Percentiles rank a stretch among this genome's conserved stretches.
Conservation (phyloP, 176 grass and related monocot genomes). For the Carex parvula region DNA sequence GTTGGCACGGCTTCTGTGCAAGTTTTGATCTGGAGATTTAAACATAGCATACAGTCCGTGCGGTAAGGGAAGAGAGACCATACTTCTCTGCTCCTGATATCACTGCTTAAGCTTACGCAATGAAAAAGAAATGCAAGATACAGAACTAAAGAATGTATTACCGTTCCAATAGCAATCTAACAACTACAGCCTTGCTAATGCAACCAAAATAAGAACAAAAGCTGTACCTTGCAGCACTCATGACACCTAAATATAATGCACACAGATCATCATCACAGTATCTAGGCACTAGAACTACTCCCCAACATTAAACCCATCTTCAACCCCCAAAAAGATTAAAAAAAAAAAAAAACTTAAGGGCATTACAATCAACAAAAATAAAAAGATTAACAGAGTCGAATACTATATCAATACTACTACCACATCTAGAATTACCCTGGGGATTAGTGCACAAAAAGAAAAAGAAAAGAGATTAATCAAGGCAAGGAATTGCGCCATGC, state of each 20-base stretch:
- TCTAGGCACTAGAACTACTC: conserved; percentile 19
- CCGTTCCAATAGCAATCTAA: neutral
- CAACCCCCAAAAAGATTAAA: conserved; percentile 1
- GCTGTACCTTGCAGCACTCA: conserved; percentile 15
- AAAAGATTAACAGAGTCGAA: conserved; percentile 15
- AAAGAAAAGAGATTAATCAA: conserved; percentile 29
- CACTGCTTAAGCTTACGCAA: neutral
- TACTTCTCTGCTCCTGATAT: neutral
- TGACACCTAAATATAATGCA: conserved; percentile 23
- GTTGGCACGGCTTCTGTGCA: no score
- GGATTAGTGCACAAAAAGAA: conserved; percentile 38
- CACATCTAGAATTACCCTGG: conserved; percentile 42
- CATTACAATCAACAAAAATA: conserved; percentile 18
- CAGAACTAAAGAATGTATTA: conserved; percentile 1
- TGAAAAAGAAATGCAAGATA: neutral
- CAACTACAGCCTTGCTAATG: conserved; percentile 5
- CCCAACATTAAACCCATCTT: conserved; percentile 11
- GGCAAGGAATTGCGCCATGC: conserved; percentile 74
- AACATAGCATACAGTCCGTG: neutral
- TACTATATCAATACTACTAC: conserved; percentile 35
- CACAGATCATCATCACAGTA: conserved; percentile 16
- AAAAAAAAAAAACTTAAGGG: conserved; percentile 17
- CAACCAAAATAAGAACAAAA: conserved; percentile 14
- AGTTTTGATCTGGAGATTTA: neutral
- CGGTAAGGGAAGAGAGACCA: neutral